Percentiles rank a stretch among this genome's conserved stretches.
Conservation (phyloP, 1,284 basidiomycete species). For the Moniliophthora roreri region DNA sequence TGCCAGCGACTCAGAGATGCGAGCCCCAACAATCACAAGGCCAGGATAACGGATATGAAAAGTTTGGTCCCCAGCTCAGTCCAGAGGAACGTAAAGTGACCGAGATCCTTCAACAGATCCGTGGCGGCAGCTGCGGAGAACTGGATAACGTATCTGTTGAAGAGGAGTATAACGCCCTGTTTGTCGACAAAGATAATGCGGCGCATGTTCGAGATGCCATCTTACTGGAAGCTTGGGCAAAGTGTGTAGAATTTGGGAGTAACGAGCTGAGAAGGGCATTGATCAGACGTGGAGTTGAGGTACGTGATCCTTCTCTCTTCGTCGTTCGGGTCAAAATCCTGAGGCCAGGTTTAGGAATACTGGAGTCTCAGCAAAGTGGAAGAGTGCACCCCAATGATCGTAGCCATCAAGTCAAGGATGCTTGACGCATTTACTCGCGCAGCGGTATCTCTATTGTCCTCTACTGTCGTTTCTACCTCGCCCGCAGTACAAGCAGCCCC, state of each 20-base stretch:
- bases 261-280: conserved; percentile 34
- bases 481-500: not conserved
- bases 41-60: conserved; percentile 11
- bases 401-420: conserved; percentile 15
- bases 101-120: conserved; percentile 35
- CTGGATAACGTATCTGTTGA: conserved; percentile 37
- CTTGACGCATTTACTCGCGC: conserved; percentile 13
- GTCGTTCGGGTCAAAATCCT: not conserved
- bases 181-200: conserved; percentile 25
- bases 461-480: conserved; percentile 1
- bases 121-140: conserved; percentile 36
- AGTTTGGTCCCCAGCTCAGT: conserved; percentile 15
- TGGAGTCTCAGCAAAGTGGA: conserved; percentile 3
- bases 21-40: conserved; percentile 15
- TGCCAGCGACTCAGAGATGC: conserved; percentile 32
- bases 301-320: conserved; percentile 8
- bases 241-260: conserved; percentile 35
- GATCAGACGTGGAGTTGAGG: conserved; percentile 33
- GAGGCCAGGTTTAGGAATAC: not conserved
- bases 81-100: conserved; percentile 20
- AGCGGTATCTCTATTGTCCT: conserved; percentile 1
- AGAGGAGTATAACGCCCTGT: conserved; percentile 36
- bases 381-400: conserved; percentile 16
- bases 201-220: conserved; percentile 31
- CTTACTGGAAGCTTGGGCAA: conserved; percentile 35